Percentiles rank a stretch among this genome's conserved stretches.
phyloP scores from a whole-genome alignment of 1,139 yeast species.

The Magnusiomyces clavatus region DNA sequence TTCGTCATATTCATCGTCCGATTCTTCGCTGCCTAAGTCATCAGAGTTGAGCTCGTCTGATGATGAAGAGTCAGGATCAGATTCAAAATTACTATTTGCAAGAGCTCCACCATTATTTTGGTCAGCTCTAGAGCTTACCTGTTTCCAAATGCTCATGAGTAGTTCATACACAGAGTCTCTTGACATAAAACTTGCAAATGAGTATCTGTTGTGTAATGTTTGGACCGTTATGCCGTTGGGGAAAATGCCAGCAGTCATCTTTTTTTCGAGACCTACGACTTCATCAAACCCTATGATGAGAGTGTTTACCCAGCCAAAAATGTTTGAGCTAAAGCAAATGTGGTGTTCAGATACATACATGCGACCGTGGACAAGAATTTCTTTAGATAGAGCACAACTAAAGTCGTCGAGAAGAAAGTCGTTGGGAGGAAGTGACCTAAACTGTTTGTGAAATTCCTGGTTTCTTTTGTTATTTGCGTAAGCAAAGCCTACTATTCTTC shows the following conservation, averaged over 20 bases:
- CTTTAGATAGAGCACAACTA: constrained; percentile 83
- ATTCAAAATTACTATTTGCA: constrained; percentile 4
- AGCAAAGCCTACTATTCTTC: constrained; percentile 36
- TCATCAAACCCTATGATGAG: constrained; percentile 67
- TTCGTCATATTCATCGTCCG: constrained; percentile 12
- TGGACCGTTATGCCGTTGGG: constrained; percentile 84
- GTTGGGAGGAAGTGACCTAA: constrained; percentile 57
- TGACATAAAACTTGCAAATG: constrained; percentile 79
- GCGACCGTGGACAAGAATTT: constrained; percentile 86
- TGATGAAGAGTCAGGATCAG: constrained; percentile 33
- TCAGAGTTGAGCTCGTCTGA: constrained; percentile 35
- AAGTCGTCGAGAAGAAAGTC: constrained; percentile 78
- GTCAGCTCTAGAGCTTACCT: constrained; percentile 18
- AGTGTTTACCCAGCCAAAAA: constrained; percentile 88
- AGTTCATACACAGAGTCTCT: constrained; percentile 73
- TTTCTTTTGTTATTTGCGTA: constrained; percentile 63
- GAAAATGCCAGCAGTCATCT: constrained; percentile 78
- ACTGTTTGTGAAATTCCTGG: constrained; percentile 69
- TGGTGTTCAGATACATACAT: constrained; percentile 74
- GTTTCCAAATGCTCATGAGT: constrained; percentile 38
- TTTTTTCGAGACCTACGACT: constrained; percentile 66
- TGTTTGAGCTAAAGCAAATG: constrained; percentile 83
- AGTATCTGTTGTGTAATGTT: constrained; percentile 55
- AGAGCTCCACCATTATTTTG: not conserved
- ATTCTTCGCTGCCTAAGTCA: constrained; percentile 2